These are phyloP conservation scores for Termitomyces sp. DNA, from an alignment of 768 basidiomycete species.

Conservation along the genomic window DNA sequence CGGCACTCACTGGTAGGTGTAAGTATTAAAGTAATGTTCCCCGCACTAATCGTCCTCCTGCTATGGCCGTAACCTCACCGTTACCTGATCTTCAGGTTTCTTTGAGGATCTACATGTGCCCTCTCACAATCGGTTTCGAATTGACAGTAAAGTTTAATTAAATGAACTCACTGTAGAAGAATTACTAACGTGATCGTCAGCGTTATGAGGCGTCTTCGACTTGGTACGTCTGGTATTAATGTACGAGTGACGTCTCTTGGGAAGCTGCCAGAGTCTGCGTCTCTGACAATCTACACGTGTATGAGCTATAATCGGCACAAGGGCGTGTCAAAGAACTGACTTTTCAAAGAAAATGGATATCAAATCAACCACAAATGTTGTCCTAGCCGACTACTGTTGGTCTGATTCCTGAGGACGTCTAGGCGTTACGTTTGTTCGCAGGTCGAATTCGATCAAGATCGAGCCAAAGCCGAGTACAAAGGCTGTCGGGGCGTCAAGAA, in stretches of 20 bases:
- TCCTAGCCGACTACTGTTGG: not conserved
- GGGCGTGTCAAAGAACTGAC: not conserved
- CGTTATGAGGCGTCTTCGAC: not conserved
- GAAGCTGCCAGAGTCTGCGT: not conserved
- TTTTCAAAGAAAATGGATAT: not conserved
- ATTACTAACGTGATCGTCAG: not conserved
- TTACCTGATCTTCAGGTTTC: not conserved
- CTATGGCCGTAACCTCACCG: not conserved
- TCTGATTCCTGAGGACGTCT: not conserved
- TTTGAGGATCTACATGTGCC: slow-evolving; percentile 3
- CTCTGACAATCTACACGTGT: not conserved
- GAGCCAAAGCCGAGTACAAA: not conserved
- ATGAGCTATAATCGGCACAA: not conserved
- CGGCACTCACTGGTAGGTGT: not conserved
- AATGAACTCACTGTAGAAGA: not conserved
- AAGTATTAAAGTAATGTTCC: not conserved
- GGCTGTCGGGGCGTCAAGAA: not conserved
- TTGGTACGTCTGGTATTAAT: not conserved
- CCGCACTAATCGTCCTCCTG: not conserved
- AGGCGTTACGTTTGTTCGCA: not conserved
- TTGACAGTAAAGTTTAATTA: not conserved
- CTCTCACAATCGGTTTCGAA: not conserved
- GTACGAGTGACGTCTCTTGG: not conserved
- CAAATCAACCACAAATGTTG: not conserved
- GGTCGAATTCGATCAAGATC: not conserved